Conservation (phyloP, 2,329 filamentous ascomycete genomes). For the Coniochaeta prunicola region DNA sequence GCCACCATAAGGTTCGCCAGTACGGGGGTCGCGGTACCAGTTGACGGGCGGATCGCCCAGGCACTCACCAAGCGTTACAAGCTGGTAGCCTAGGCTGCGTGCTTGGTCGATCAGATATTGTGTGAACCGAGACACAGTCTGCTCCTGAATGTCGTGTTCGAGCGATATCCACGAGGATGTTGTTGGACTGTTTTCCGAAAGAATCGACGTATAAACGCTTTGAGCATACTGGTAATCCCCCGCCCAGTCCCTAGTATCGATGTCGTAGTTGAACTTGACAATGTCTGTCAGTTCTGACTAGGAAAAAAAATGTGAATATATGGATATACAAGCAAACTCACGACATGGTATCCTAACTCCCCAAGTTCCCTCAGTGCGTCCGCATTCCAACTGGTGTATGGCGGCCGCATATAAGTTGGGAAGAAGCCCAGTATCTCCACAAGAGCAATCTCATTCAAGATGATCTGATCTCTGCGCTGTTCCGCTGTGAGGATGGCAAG, state of each 20-base stretch:
- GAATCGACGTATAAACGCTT: constrained; percentile 10
- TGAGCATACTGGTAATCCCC: constrained; percentile 18
- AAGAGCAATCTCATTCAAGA: constrained; percentile 30
- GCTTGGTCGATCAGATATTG: constrained; percentile 33
- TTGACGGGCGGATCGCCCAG: constrained; percentile 33
- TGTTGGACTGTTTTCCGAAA: constrained; percentile 9
- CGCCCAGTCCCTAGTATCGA: constrained; percentile 23
- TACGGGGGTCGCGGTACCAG: constrained; percentile 35
- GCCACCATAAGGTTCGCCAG: constrained; percentile 15
- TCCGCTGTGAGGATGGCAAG: constrained; percentile 18
- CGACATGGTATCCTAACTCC: constrained; percentile 25
- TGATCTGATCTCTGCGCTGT: constrained; percentile 24
- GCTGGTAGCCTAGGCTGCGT: constrained; percentile 29
- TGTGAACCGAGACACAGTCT: constrained; percentile 35
- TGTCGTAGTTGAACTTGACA: constrained; percentile 17
- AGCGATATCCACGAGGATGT: constrained; percentile 20
- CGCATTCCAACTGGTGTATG: constrained; percentile 21
- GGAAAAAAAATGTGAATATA: neutral
- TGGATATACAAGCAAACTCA: too few relatives aligned
- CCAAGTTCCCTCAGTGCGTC: constrained; percentile 17
- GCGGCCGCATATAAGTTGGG: constrained; percentile 35
- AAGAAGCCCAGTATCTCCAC: constrained; percentile 26
- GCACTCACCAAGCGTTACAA: constrained; percentile 39
- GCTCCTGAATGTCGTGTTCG: constrained; percentile 37
- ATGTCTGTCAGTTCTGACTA: neutral